Base-by-base conservation (phyloP, 176 grass and related monocot species). In the sorghum (Sorghum bicolor) region DNA sequence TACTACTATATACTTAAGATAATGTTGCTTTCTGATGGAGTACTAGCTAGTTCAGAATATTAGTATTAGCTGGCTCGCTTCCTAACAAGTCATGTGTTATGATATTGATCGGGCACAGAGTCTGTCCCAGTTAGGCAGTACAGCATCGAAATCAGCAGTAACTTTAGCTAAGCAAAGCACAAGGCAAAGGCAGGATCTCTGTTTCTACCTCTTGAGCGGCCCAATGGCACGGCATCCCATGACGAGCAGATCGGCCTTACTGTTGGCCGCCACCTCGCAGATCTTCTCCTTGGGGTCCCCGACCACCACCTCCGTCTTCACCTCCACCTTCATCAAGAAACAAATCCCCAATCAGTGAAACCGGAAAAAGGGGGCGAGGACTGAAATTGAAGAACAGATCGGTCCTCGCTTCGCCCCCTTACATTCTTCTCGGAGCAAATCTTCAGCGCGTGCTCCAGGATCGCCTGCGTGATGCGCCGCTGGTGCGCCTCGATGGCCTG, bases 211-310 rank as follows among this genome's bases (percentile, higher is more conserved):
- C 72, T 95, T 82, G 76, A 98, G 87, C 13, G 83, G 93, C 7
- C 96, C 96, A 62, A 95, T 70, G 55, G 93, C 80, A 41, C 93
- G 93, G 82, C 91, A 98, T 15, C 93, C 96, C 96, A 98, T 95
- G 47, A 98, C 96, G 50, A 98, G 85, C 58, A 98, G 87, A 90
- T 95, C 91, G 48, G 93, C 89, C 38, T 98, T 83, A 73, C 88
- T 79, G 3, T 93, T 93, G 48, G 79, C 85, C 24, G 87, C 20
- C 48, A 80, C 80, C 75, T 95, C 87, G 76, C 92, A 98, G 75
- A 98, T 95, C 84, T 89, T 95, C 29, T 98, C 96, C 89, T 95
- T 98, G 48, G 96, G 96, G 50, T 95, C 93, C 64, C 96, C 96
- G 6, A 98, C 70, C 26, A 98, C 80, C 87, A 98, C 93, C 73